Evolutionary conservation across 73 alveolate genomes (phyloP), one percentile per base, ranked within the genome.

Genomic region (Paramecium sexaurelia): DNA sequence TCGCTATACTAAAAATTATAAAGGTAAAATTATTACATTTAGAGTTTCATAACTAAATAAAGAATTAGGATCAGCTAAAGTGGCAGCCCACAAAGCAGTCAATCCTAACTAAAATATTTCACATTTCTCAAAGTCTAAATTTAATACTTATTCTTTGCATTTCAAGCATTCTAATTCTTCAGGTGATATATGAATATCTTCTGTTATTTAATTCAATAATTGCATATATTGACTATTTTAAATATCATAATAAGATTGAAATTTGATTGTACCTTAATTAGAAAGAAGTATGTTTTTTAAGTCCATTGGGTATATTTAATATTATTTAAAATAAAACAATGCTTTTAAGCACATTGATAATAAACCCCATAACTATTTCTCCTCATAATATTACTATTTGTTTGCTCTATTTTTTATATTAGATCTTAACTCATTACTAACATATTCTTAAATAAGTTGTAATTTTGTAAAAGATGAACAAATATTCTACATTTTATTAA

Each of bases 221-320:
- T 78, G 71, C 75, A 78, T 78, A 7, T 78, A 78, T 36, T 73
- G 43, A 73, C 87, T 73, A 24, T 41, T 39, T 9, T n/a, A 41
- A 32, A 24, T 78, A 19, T 78, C 41, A 43, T 17, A 78, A 41
- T 29, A 19, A 45, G 90, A 39, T 37, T 78, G 5, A 17, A 78
- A 29, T 78, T 78, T 78, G 0, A 78, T 78, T 7, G 71, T 43
- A 5, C 90, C 90, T 78, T 37, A n/a, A 45, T 45, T 78, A 17
- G 90, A 78, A 78, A 78, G 43, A 7, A 41, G 55, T 5, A 78
- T 78, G n/a, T 39, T 45, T 43, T 78, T 78, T 41, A 78, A 33
- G 55, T 78, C 90, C 90, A 78, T 78, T 24, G 90, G 90, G 22
- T 78, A 78, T 29, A 78, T 78, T 39, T 37, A 20, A 43, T 13